These are phyloP conservation scores for Cryptococcus sp. DNA, from an alignment of 1,284 basidiomycete species.

Conservation along the genomic window DNA sequence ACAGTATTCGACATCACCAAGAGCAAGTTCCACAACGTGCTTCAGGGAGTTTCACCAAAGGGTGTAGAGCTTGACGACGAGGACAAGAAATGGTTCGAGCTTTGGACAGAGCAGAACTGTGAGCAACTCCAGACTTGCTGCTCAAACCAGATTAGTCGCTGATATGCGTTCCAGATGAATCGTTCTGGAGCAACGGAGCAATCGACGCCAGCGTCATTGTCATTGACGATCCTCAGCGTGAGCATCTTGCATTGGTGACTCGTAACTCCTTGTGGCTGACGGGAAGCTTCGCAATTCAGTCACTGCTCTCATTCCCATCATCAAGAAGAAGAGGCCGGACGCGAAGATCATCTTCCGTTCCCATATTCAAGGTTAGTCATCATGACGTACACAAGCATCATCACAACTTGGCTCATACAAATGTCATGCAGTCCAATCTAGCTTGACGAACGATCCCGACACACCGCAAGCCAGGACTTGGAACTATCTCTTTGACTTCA, in stretches of 20 bases:
- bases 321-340: conserved; percentile 73
- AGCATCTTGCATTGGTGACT: conserved; percentile 1
- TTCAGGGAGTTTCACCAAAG: conserved; percentile 69
- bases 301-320: conserved; percentile 78
- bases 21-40: conserved; percentile 64
- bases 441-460: conserved; percentile 39
- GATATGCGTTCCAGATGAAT: conserved; percentile 52
- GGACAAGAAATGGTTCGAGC: conserved; percentile 68
- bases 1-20: conserved; percentile 85
- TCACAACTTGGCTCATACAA: background rate
- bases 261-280: background rate
- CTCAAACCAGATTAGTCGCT: background rate
- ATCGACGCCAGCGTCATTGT: conserved; percentile 56
- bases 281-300: conserved; percentile 18
- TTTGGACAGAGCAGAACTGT: conserved; percentile 72
- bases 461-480: conserved; percentile 84
- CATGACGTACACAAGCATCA: background rate
- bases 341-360: conserved; percentile 84
- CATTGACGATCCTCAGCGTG: conserved; percentile 65
- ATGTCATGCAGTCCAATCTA: conserved; percentile 34
- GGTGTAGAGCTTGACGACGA: conserved; percentile 71
- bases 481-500: conserved; percentile 87
- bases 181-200: conserved; percentile 74
- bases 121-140: conserved; percentile 6
- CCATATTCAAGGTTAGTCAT: conserved; percentile 78